Evolutionary conservation across 441 rosid genomes (phyloP), one percentile per base, ranked within the genome.

Genomic region (Gossypium davidsonii): DNA sequence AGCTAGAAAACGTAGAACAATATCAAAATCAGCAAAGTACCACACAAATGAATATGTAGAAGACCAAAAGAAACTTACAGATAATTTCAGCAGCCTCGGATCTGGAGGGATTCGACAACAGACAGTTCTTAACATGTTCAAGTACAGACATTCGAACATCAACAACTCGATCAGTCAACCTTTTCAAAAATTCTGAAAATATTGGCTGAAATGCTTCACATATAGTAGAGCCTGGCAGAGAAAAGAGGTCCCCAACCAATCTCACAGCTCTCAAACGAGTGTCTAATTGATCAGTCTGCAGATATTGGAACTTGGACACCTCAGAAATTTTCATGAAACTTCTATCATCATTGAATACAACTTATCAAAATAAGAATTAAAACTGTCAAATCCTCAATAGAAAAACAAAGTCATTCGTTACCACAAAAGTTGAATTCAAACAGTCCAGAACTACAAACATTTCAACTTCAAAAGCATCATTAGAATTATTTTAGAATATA

Each of bases 101-200:
- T 82, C 96, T 88, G 4, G 51, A 83, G 57, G 98, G 92, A 78
- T 92, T 82, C 58, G 90, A 84, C 80, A 96, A 83, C 72, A 96
- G 84, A 73, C 92, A 96, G 77, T 82, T 83, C 91, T 82, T 96
- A 80, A 96, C 92, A 77, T 90, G 92, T 74, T 91, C 94, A 70
- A 96, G 98, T 78, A 92, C 96, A 76, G 89, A 83, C 91, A 94
- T 89, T 69, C 98, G 85, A 60, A 96, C 91, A 39, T 80, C 86
- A 83, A 91, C 98, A 37, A 84, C 95, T 84, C 98, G 89, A 83
- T 97, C 99, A 63, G 96, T 89, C 80, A 94, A 86, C 88, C 99
- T 88, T 87, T 92, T 94, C 87, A 97, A 76, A 79, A 92, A 94
- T 87, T 97, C 99, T 1, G 84, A 83, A 84, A 94, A 94, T 60